These are phyloP conservation scores for Plasmodium chabaudi DNA, from an alignment of 169 alveolate genomes.

Conservation along the genomic window DNA sequence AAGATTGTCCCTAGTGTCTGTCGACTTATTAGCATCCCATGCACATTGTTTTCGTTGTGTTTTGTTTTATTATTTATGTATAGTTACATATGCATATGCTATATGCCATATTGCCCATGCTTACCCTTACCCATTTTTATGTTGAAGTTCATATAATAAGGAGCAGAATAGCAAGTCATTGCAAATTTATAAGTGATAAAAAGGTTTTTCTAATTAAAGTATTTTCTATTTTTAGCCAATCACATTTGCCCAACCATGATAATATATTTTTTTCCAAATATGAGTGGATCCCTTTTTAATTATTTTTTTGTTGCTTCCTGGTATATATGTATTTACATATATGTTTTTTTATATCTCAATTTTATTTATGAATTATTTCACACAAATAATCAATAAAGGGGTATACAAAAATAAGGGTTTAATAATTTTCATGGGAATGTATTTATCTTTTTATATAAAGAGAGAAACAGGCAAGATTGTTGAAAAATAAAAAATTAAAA, in stretches of 20 bases:
- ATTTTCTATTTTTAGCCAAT: conserved; percentile 41
- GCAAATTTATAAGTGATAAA: conserved; percentile 76
- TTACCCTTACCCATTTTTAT: background rate
- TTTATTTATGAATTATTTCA: conserved; percentile 4
- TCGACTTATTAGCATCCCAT: too few species aligned
- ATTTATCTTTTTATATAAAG: conserved; percentile 2
- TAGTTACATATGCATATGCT: background rate
- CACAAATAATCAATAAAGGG: too few species aligned
- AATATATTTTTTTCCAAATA: background rate
- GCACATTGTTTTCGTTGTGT: too few species aligned
- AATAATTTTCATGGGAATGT: conserved; percentile 45
- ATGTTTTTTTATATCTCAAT: background rate
- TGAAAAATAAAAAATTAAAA: conserved; percentile 36
- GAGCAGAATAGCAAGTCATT: conserved; percentile 54
- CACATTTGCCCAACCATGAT: conserved; percentile 4
- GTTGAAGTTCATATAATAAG: conserved; percentile 48
- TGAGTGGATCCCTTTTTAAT: background rate
- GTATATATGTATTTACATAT: background rate
- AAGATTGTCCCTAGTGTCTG: too few species aligned
- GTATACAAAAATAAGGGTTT: too few species aligned
- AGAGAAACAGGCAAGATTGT: conserved; percentile 70
- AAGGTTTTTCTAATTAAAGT: conserved; percentile 15
- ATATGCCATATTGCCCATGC: background rate
- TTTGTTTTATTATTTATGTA: background rate
- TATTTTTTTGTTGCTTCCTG: conserved; percentile 1